phyloP scores from a whole-genome alignment of 106 monocot species.

The Dactylorhiza incarnata region DNA sequence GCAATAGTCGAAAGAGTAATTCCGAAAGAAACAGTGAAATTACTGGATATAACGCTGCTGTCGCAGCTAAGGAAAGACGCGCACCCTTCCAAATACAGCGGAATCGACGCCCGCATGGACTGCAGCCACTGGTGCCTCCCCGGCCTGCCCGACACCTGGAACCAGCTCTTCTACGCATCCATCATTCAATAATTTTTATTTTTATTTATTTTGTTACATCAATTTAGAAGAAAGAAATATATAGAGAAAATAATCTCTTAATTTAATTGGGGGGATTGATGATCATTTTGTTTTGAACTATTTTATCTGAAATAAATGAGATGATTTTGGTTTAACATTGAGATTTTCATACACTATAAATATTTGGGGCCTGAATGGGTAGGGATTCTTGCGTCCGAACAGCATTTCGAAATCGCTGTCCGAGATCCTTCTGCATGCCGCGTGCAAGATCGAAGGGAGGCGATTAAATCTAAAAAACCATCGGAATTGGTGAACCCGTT shows the following conservation, averaged over 20 bases:
- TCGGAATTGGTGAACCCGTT: too few species aligned
- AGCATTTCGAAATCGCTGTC: too few species aligned
- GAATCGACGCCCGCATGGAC: constrained; percentile 19
- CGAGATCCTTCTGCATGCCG: too few species aligned
- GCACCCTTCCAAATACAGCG: constrained; percentile 42
- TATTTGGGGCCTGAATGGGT: not conserved
- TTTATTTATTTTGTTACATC: not conserved
- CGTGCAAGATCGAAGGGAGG: too few species aligned
- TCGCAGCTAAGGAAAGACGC: constrained; percentile 42
- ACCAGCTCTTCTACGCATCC: constrained; percentile 26
- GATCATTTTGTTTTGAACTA: too few species aligned
- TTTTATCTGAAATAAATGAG: not conserved
- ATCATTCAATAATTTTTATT: not conserved
- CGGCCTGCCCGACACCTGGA: constrained; percentile 46
- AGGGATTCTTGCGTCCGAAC: too few species aligned
- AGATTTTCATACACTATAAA: not conserved
- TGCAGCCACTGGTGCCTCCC: constrained; percentile 55
- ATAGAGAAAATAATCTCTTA: not conserved
- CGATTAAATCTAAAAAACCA: too few species aligned
- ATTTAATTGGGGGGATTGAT: not conserved
- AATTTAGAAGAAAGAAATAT: not conserved
- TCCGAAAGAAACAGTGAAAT: constrained; percentile 10
- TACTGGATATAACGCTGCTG: constrained; percentile 34
- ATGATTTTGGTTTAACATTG: not conserved
- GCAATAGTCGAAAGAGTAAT: constrained; percentile 21